Evolutionary conservation across 2,329 filamentous ascomycete species (phyloP), one percentile per base, ranked within the genome.

Genomic region (Colletotrichum cordylinicola): DNA sequence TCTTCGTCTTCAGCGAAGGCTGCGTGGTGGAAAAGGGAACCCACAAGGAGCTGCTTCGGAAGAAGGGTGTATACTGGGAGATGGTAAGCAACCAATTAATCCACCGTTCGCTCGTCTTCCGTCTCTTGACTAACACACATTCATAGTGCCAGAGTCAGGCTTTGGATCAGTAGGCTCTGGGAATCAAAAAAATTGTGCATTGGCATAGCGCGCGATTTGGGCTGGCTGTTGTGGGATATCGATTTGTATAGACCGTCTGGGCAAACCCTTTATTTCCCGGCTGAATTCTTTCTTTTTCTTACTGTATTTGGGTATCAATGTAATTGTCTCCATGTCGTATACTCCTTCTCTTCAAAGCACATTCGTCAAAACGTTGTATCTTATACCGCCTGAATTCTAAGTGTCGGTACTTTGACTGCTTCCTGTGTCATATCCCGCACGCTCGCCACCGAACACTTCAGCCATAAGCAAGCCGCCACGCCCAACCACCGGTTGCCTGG

Each of bases 1-100:
- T 89, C 37, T 87, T 87, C 66, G 83, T 89, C 0, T 81, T 89
- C 66, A 84, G 84, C 13, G 82, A 85, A 3, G 87, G 87, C 0
- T 79, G 65, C 12, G 81, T 88, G 27, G 79, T 87, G 2, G 86
- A 88, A 76, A 81, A 81, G 69, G 87, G 87, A 0, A 83, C 79
- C 1, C 87, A 88, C 75, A 80, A 55, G 16, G 77, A 75, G 37
- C 75, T 78, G 8, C 27, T 78, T 9, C 52, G 64, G 12, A 70
- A 71, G 58, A 64, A 71, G 55, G 77, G 77, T 4, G 75, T 77
- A 3, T 78, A 78, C 55, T 78, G 75, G 75, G 75, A 74, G n/a
- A 78, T 78, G 77, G 77, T 77, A 27, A 75, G 67, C 70, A 27
- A 75, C 64, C 70, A 27, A 6, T 39, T 18, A 12, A 10, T 29